These are phyloP conservation scores for Aureobasidium sp. DNA, from an alignment of 2,329 filamentous ascomycete genomes.

Conservation along the genomic window DNA sequence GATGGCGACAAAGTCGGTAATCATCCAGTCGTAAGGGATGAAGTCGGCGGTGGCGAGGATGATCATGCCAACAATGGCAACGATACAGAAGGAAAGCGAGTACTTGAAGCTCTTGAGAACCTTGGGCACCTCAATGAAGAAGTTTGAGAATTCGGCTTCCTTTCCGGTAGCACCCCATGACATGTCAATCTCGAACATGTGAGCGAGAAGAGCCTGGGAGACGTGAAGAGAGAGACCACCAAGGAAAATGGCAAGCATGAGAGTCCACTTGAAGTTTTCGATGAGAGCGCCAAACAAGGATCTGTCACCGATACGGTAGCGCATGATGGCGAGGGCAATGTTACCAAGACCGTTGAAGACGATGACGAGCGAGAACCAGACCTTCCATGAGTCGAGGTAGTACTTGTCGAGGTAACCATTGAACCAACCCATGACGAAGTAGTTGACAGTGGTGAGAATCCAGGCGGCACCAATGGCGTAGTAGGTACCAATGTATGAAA, in stretches of 20 bases:
- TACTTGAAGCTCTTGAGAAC: conserved; percentile 74
- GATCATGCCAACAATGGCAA: conserved; percentile 54
- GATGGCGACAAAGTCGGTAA: conserved; percentile 53
- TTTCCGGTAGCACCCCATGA: conserved; percentile 78
- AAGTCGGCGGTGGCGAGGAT: conserved; percentile 56
- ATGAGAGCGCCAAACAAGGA: conserved; percentile 41
- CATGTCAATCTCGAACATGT: conserved; percentile 84
- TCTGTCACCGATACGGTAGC: conserved; percentile 52
- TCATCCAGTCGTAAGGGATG: conserved; percentile 50
- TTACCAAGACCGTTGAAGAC: conserved; percentile 58
- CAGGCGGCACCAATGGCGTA: conserved; percentile 59
- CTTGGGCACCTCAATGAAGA: conserved; percentile 75
- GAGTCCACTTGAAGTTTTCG: conserved; percentile 56
- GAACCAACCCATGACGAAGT: conserved; percentile 64
- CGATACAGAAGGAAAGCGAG: conserved; percentile 53
- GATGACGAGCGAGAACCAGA: conserved; percentile 54
- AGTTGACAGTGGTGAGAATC: conserved; percentile 60
- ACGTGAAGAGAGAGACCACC: conserved; percentile 76
- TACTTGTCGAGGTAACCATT: conserved; percentile 58
- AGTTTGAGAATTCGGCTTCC: conserved; percentile 72
- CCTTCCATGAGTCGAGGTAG: conserved; percentile 59
- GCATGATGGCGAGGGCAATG: conserved; percentile 51
- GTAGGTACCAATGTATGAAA: conserved; percentile 64
- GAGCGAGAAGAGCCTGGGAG: conserved; percentile 66
- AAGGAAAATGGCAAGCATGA: conserved; percentile 65